Evolutionary conservation across 179 eudicot genomes (phyloP).

Genomic region (Silene vulgaris): DNA sequence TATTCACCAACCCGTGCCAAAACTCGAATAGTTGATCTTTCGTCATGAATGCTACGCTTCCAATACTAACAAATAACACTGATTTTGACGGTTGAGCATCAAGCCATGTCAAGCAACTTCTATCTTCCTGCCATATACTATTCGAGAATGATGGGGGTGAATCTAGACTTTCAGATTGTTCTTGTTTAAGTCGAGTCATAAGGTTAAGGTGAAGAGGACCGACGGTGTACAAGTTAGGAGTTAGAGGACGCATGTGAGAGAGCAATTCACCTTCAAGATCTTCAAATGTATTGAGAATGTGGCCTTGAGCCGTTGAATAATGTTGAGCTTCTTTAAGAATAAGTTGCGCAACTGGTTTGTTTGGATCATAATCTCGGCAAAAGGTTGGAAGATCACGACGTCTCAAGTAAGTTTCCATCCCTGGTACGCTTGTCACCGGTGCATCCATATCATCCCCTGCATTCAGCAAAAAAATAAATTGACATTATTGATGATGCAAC

Average conservation of each 20-base stretch:
- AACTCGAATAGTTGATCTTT: slow-evolving; percentile 42
- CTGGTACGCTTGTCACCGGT: slow-evolving; percentile 34
- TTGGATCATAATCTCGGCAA: slow-evolving; percentile 30
- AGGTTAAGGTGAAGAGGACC: slow-evolving; percentile 45
- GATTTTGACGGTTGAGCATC: slow-evolving; percentile 37
- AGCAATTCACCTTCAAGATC: slow-evolving; percentile 51
- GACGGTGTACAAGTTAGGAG: slow-evolving; percentile 43
- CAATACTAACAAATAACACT: slow-evolving; percentile 50
- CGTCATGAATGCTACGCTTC: slow-evolving; percentile 37
- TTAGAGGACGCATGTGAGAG: slow-evolving; percentile 25
- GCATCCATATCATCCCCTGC: slow-evolving; percentile 36
- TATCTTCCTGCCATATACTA: slow-evolving; percentile 44
- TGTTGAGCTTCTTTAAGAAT: slow-evolving; percentile 18
- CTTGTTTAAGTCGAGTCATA: slow-evolving; percentile 19
- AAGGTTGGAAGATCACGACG: slow-evolving; percentile 49
- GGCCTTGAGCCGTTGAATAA: slow-evolving; percentile 34
- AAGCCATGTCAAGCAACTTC: slow-evolving; percentile 44
- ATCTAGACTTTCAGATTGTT: neutral
- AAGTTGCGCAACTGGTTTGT: slow-evolving; percentile 16
- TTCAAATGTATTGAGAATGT: slow-evolving; percentile 60
- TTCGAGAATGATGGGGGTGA: slow-evolving; percentile 19
- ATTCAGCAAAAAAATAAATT: neutral
- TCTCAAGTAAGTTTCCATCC: slow-evolving; percentile 40
- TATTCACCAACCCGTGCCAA: slow-evolving; percentile 48
- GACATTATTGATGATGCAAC: neutral